Evolutionary conservation across 192 early-diverging fungal species (phyloP).

Genomic region (Cladochytrium replicatum): DNA sequence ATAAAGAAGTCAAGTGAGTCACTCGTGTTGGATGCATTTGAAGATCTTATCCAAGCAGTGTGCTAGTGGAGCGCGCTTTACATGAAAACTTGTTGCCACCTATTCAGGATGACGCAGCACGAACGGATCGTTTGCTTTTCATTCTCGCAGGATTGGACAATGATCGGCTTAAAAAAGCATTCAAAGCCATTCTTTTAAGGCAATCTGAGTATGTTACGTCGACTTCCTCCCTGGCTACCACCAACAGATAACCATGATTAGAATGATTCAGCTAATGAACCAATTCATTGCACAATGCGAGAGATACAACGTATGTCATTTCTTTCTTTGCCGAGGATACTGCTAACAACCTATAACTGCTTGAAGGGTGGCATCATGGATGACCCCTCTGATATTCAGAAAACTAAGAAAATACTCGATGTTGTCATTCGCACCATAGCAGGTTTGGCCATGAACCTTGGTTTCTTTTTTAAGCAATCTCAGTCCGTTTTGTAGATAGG

Average conservation of each 20-base stretch:
- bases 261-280: conserved; percentile 46
- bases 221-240: too few relatives aligned
- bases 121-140: conserved; percentile 60
- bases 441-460: conserved; percentile 5
- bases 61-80: conserved; percentile 51
- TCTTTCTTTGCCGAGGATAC: conserved; percentile 6
- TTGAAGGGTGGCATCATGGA: conserved; percentile 29
- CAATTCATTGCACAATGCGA: conserved; percentile 54
- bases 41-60: background rate
- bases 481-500: conserved; percentile 6
- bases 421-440: background rate
- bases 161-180: background rate
- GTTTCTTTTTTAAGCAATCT: background rate
- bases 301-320: conserved; percentile 38
- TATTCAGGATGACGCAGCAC: conserved; percentile 34
- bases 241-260: too few relatives aligned
- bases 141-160: conserved; percentile 47
- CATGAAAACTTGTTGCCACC: conserved; percentile 54
- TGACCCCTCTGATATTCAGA: background rate
- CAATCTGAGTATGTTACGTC: too few relatives aligned
- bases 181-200: background rate
- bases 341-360: background rate
- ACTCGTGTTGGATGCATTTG: background rate
- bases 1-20: conserved; percentile 62
- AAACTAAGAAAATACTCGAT: conserved; percentile 5